Evolutionary conservation across 2,329 filamentous ascomycete genomes (phyloP).

Genomic region (Cladosporium sp.): DNA sequence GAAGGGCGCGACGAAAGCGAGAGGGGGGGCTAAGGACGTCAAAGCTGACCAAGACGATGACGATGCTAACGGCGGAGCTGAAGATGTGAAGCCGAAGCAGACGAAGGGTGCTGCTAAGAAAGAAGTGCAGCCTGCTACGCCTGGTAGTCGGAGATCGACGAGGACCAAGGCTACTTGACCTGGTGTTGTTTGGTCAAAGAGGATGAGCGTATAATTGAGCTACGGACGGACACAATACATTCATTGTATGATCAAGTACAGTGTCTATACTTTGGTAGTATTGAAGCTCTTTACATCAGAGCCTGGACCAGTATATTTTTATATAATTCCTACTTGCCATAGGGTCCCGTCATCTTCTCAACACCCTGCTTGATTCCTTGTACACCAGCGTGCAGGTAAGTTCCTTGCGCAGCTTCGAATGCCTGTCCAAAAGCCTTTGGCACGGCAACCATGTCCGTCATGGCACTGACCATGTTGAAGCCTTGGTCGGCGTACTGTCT

Average conservation of each 20-base stretch:
- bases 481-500: conserved; percentile 50
- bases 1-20: not conserved
- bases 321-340: conserved; percentile 2
- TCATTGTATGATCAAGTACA: too few relatives aligned
- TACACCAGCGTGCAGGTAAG: conserved; percentile 22
- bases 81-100: conserved; percentile 13
- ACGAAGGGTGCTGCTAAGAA: conserved; percentile 18
- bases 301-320: too few relatives aligned
- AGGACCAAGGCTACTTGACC: conserved; percentile 32
- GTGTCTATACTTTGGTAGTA: too few relatives aligned
- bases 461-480: conserved; percentile 49
- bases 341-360: conserved; percentile 19
- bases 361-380: conserved; percentile 22
- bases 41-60: conserved; percentile 1
- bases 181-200: not conserved
- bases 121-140: conserved; percentile 34
- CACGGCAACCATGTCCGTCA: conserved; percentile 31
- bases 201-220: not conserved
- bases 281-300: not conserved
- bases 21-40: conserved; percentile 1
- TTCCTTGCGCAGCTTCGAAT: conserved; percentile 24
- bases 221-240: too few relatives aligned
- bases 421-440: conserved; percentile 26
- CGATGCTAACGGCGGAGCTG: conserved; percentile 10
- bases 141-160: conserved; percentile 39